Percentiles rank a stretch among this genome's conserved stretches.
Conservation (phyloP, 192 early-diverging fungal species). For the Linnemannia exigua region DNA sequence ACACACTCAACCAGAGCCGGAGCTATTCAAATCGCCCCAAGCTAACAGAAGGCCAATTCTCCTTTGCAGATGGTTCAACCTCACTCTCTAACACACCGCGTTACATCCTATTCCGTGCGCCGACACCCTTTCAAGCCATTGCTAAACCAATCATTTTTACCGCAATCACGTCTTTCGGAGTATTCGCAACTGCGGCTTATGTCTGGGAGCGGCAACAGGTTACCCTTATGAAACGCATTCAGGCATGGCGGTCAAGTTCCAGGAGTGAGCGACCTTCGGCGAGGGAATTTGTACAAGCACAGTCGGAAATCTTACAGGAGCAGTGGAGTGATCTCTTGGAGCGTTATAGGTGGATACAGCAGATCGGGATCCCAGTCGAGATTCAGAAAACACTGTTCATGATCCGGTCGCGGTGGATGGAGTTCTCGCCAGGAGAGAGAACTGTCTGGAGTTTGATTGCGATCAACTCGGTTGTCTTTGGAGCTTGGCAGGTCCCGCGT, state of each 20-base stretch:
- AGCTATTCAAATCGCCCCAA: not conserved
- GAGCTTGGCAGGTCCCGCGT: conserved; percentile 76
- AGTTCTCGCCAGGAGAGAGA: conserved; percentile 35
- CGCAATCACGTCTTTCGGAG: conserved; percentile 32
- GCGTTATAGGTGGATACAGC: conserved; percentile 47
- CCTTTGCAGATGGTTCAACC: not conserved
- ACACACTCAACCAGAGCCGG: not conserved
- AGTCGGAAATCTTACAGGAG: conserved; percentile 44
- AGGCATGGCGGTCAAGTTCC: conserved; percentile 40
- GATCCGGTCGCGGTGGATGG: conserved; percentile 50
- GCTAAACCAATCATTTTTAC: conserved; percentile 65
- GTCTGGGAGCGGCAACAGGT: conserved; percentile 49
- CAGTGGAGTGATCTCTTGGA: conserved; percentile 22
- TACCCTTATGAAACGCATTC: conserved; percentile 39
- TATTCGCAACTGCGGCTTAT: conserved; percentile 57
- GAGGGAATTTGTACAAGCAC: conserved; percentile 34
- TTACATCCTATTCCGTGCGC: conserved; percentile 18
- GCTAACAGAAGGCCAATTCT: not conserved
- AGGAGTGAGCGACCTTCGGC: conserved; percentile 30
- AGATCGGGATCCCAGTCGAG: conserved; percentile 52
- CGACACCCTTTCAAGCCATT: conserved; percentile 43
- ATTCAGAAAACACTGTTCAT: conserved; percentile 42
- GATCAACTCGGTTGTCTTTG: conserved; percentile 82
- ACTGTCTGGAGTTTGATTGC: conserved; percentile 70
- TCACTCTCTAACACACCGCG: conserved; percentile 1